Evolutionary conservation across 169 alveolate genomes (phyloP).

Genomic region (Cryptosporidium ubiquitum): DNA sequence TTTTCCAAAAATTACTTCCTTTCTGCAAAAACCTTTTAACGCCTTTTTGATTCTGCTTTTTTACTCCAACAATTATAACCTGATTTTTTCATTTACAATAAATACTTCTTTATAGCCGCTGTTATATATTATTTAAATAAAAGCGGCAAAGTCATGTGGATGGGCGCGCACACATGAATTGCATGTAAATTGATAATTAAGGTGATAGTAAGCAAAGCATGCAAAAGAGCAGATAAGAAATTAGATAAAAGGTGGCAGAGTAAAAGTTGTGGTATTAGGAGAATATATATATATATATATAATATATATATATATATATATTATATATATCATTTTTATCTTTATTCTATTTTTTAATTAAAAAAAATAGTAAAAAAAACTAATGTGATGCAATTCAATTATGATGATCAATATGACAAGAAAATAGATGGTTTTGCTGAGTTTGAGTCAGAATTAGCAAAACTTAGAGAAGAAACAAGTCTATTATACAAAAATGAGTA

Average conservation of each 20-base stretch:
- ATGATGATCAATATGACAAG: conserved; percentile 12
- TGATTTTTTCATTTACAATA: too few relatives aligned
- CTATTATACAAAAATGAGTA: conserved; percentile 43
- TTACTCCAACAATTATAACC: too few relatives aligned
- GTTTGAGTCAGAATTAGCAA: conserved; percentile 50
- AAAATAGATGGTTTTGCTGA: conserved; percentile 10
- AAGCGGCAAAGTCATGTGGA: neutral
- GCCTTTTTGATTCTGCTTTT: neutral
- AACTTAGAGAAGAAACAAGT: conserved; percentile 55
- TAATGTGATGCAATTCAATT: conserved; percentile 58
- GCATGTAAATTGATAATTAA: neutral
- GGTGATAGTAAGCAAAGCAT: conserved; percentile 19
- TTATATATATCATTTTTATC: too few relatives aligned
- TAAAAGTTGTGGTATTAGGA: too few relatives aligned
- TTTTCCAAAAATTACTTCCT: too few relatives aligned
- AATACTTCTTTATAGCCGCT: too few relatives aligned
- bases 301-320: too few relatives aligned
- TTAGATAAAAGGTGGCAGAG: neutral
- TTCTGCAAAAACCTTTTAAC: too few relatives aligned
- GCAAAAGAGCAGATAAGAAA: neutral
- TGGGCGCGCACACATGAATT: neutral
- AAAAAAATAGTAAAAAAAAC: neutral
- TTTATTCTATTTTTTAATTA: neutral
- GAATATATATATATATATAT: too few relatives aligned
- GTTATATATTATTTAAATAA: neutral